These are phyloP conservation scores for Cutaneotrichosporon sp. DNA, from an alignment of 1,284 basidiomycete species.

Conservation along the genomic window DNA sequence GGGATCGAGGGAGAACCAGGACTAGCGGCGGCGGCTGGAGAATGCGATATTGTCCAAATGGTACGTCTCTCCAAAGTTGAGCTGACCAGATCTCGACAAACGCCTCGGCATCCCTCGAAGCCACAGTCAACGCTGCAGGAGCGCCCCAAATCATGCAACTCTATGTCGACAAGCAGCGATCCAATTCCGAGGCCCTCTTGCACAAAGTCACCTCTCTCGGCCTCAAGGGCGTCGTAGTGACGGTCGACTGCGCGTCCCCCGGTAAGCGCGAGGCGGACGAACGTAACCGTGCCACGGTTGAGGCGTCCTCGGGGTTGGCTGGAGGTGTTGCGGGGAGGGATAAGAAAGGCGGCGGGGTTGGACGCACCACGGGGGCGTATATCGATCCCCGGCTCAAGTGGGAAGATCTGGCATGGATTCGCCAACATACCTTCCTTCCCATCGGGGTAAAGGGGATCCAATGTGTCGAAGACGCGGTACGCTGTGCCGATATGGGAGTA, in stretches of 20 bases:
- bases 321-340: constrained; percentile 50
- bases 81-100: constrained; percentile 50
- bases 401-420: constrained; percentile 51
- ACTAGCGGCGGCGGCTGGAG: constrained; percentile 46
- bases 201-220: constrained; percentile 41
- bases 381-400: constrained; percentile 51
- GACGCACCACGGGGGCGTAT: constrained; percentile 51
- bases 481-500: constrained; percentile 51
- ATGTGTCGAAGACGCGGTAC: constrained; percentile 53
- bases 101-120: constrained; percentile 47
- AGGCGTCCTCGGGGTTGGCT: constrained; percentile 47
- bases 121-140: constrained; percentile 40
- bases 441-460: constrained; percentile 54
- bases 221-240: constrained; percentile 53
- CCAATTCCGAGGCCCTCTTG: constrained; percentile 48
- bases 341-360: constrained; percentile 52
- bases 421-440: constrained; percentile 46
- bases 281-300: constrained; percentile 47
- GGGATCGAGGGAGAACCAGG: constrained; percentile 50
- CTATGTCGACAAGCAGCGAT: constrained; percentile 51
- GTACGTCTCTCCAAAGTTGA: constrained; percentile 24
- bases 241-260: constrained; percentile 52
- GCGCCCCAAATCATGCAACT: constrained; percentile 54
- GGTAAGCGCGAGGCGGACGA: constrained; percentile 55
- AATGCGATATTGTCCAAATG: constrained; percentile 50